A percentile compares a stretch with the other conserved stretches of the same genome.
Evolutionary conservation across 2,329 filamentous ascomycete genomes (phyloP).

Genomic region (Alternaria sp.): DNA sequence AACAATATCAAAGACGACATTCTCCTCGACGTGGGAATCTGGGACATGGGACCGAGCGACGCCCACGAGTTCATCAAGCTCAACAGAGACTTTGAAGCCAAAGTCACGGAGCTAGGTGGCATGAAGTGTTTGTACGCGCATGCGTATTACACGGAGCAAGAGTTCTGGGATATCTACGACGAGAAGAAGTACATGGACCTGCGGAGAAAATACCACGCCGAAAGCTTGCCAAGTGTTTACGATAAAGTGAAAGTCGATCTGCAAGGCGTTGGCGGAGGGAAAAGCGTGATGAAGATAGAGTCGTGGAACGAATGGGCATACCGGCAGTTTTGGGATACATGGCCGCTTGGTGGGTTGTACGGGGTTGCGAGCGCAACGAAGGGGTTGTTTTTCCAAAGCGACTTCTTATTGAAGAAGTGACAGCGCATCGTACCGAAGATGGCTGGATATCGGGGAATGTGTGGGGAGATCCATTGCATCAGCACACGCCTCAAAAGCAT

Average conservation of each 20-base stretch:
- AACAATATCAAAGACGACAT: conserved; percentile 38
- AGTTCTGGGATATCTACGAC: conserved; percentile 73
- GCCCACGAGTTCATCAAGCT: conserved; percentile 66
- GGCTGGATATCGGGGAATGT: background rate
- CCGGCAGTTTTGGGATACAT: conserved; percentile 39
- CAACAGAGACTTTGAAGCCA: conserved; percentile 75
- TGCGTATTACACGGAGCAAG: conserved; percentile 76
- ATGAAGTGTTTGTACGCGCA: conserved; percentile 91
- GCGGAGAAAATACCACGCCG: conserved; percentile 68
- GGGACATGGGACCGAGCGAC: conserved; percentile 74
- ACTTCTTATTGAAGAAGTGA: conserved; percentile 44
- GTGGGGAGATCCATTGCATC: conserved; percentile 5
- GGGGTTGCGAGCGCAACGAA: conserved; percentile 48
- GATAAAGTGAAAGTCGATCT: conserved; percentile 66
- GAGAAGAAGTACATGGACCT: conserved; percentile 67
- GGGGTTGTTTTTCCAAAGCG: conserved; percentile 38
- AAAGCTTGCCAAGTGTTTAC: conserved; percentile 70
- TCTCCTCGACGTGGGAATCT: conserved; percentile 65
- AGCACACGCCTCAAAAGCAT: background rate
- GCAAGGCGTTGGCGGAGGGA: conserved; percentile 40
- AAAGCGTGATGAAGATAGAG: conserved; percentile 10
- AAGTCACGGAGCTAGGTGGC: conserved; percentile 72
- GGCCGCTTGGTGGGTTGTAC: conserved; percentile 50
- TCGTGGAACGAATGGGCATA: conserved; percentile 39
- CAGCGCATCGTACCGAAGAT: background rate